Conservation (phyloP, 225 moss, liverwort and hornwort genomes). For the Bryum argenteum region DNA sequence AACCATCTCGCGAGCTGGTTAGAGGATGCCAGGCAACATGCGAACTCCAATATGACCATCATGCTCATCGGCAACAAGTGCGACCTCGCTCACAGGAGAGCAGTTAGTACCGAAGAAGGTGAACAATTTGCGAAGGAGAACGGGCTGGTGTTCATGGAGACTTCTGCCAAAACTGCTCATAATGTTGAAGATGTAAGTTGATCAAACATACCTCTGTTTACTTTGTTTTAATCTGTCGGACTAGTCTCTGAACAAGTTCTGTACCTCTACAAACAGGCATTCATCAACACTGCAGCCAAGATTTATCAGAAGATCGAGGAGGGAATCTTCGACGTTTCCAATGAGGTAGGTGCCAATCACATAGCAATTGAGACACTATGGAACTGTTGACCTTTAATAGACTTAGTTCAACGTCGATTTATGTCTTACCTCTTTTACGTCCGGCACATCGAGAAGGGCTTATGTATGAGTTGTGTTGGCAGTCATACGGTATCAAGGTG, state of each 20-base stretch:
- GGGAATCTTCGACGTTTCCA: constrained; percentile 95
- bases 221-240: background rate
- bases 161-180: constrained; percentile 91
- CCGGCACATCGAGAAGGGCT: background rate
- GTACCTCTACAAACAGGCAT: constrained; percentile 56
- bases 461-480: constrained; percentile 27
- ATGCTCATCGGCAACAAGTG: constrained; percentile 99
- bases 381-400: background rate
- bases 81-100: constrained; percentile 89
- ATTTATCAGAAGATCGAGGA: constrained; percentile 99
- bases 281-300: constrained; percentile 95
- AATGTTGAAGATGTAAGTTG: constrained; percentile 85
- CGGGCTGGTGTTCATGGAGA: constrained; percentile 95
- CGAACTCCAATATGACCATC: constrained; percentile 98
- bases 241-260: background rate
- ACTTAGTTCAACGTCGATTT: background rate
- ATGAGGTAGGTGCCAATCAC: constrained; percentile 60
- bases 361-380: background rate
- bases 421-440: background rate
- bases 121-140: constrained; percentile 98
- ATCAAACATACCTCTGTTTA: background rate
- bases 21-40: constrained; percentile 99
- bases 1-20: constrained; percentile 99
- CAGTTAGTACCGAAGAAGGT: constrained; percentile 96
- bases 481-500: constrained; percentile 97